Evolutionary conservation across 2,329 filamentous ascomycete species (phyloP), one percentile per base, ranked within the genome.

Genomic region (Fusarium foetens): DNA sequence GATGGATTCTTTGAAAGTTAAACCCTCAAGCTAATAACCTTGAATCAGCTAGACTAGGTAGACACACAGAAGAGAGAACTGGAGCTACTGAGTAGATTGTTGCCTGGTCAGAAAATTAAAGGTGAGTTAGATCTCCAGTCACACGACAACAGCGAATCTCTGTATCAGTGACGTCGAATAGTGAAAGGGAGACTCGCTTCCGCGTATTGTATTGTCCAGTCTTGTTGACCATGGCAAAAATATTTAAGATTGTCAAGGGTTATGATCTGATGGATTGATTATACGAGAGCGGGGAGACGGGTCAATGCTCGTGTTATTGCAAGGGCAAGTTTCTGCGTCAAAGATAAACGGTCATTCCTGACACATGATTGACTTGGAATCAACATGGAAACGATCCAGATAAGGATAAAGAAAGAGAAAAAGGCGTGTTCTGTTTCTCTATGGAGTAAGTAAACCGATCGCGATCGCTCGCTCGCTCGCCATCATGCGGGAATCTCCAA

Each of bases 211-310:
- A 21, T 16, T 29, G 43, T 46, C 25, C 43, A 46, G 33, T 35
- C 6, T 35, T 16, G 49, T 46, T 41, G 41, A 38, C 62, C n/a
- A 38, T n/a, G 14, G 23, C 33, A 39, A 36, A 29, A 62, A 51
- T 63, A 68, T 68, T 38, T 61, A 45, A 71, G 58, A 73, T 73
- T 71, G 55, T 31, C 70, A 64, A 72, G 70, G 70, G 63, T 55
- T 21, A 73, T 73, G 63, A 71, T 71, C 67, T 73, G 70, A 73
- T 68, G 41, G 29, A 43, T 52, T n/a, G 33, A 58, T 45, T 54
- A 57, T 58, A 68, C 58, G 43, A 51, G 70, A 57, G 65, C 42
- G 48, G 70, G 54, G 58, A 66, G 58, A 36, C 53, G 45, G 64
- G 64, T 42, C 48, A 45, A 57, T 42, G 36, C 64, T 71, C 45